phyloP scores from a whole-genome alignment of 2,329 filamentous ascomycete genomes.

The Fusarium goolgardi region DNA sequence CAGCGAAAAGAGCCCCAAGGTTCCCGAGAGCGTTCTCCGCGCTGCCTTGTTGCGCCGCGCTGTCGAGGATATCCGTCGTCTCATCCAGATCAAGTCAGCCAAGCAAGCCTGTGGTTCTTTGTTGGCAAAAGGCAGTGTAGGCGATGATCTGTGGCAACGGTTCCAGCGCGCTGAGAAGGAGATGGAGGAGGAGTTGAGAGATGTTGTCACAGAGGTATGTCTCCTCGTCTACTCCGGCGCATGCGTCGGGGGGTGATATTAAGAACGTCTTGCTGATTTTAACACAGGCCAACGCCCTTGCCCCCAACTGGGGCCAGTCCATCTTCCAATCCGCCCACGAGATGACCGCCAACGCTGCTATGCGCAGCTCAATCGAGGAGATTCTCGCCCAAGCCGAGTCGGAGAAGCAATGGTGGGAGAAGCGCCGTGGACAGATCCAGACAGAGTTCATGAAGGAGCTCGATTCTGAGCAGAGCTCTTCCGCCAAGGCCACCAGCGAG shows the following conservation, averaged over 20 bases:
- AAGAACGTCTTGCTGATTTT: slow-evolving; percentile 10
- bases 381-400: slow-evolving; percentile 76
- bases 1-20: slow-evolving; percentile 72
- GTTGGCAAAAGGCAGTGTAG: slow-evolving; percentile 89
- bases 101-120: slow-evolving; percentile 89
- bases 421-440: slow-evolving; percentile 78
- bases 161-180: slow-evolving; percentile 95
- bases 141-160: slow-evolving; percentile 94
- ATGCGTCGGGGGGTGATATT: background rate
- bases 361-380: slow-evolving; percentile 80
- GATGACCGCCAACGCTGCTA: slow-evolving; percentile 84
- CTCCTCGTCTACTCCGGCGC: background rate
- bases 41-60: slow-evolving; percentile 90
- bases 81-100: slow-evolving; percentile 86
- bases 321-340: slow-evolving; percentile 99
- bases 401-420: slow-evolving; percentile 95
- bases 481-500: slow-evolving; percentile 53
- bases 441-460: slow-evolving; percentile 87
- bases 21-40: slow-evolving; percentile 87
- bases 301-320: slow-evolving; percentile 87
- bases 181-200: slow-evolving; percentile 94
- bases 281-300: slow-evolving; percentile 85
- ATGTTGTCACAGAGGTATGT: slow-evolving; percentile 88
- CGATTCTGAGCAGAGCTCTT: slow-evolving; percentile 67
- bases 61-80: slow-evolving; percentile 90